Conservation (phyloP, 1,284 basidiomycete genomes). For the Boletus sp. region DNA sequence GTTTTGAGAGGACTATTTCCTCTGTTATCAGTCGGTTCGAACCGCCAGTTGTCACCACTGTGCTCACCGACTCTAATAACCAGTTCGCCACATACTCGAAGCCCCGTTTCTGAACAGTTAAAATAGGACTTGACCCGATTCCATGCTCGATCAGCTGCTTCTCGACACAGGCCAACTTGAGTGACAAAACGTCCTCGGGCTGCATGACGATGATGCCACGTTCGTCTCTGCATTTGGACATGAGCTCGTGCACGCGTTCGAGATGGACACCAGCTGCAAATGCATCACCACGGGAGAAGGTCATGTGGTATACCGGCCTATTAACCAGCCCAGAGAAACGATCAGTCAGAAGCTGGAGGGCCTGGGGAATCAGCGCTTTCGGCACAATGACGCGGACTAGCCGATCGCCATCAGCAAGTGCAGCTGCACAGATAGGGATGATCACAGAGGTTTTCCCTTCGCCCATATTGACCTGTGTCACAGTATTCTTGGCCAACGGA, state of each 20-base stretch:
- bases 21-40: neutral
- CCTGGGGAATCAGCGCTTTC: neutral
- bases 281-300: neutral
- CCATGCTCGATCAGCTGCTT: neutral
- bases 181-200: slow-evolving; percentile 4
- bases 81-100: neutral
- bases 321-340: neutral
- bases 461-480: neutral
- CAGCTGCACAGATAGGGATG: slow-evolving; percentile 3
- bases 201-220: neutral
- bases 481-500: neutral
- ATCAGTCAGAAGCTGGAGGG: neutral
- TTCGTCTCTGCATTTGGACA: neutral
- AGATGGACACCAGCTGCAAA: no score
- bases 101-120: neutral
- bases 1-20: neutral
- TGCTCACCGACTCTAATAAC: neutral
- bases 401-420: neutral
- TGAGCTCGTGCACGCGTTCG: neutral
- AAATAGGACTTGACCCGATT: neutral
- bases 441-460: slow-evolving; percentile 9
- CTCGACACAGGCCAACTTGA: slow-evolving; percentile 1
- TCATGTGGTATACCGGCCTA: neutral
- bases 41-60: no score
- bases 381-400: neutral